A percentile compares a stretch with the other conserved stretches of the same genome.
phyloP scores from a whole-genome alignment of 2,329 filamentous ascomycete species.

The Zymoseptoria ardabiliae region DNA sequence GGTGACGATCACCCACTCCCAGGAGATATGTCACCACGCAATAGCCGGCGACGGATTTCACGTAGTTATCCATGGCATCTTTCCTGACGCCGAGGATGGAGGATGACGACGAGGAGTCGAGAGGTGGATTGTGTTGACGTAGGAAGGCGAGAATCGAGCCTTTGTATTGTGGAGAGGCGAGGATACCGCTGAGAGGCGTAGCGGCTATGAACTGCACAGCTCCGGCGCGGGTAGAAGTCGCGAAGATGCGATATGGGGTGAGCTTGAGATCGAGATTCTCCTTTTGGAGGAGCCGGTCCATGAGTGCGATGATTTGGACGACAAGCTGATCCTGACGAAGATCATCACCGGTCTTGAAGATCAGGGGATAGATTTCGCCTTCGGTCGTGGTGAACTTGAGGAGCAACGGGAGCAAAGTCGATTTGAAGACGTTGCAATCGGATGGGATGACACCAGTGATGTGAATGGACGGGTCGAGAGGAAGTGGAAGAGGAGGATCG shows the following conservation, averaged over 20 bases:
- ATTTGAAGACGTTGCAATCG: slow-evolving; percentile 90
- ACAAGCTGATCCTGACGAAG: slow-evolving; percentile 94
- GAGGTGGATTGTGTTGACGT: slow-evolving; percentile 81
- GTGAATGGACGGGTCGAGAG: slow-evolving; percentile 75
- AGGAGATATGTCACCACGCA: slow-evolving; percentile 98
- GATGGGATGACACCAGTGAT: slow-evolving; percentile 75
- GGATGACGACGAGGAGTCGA: slow-evolving; percentile 57
- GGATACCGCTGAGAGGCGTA: slow-evolving; percentile 69
- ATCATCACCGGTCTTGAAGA: slow-evolving; percentile 90
- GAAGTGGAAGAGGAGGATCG: slow-evolving; percentile 78
- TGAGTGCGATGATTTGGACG: slow-evolving; percentile 93
- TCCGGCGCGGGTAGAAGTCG: slow-evolving; percentile 80
- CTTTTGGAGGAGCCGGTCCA: slow-evolving; percentile 92
- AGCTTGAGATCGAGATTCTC: slow-evolving; percentile 94
- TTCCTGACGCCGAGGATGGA: slow-evolving; percentile 74
- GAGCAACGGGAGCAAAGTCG: slow-evolving; percentile 82
- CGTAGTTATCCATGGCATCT: slow-evolving; percentile 88
- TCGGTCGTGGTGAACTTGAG: slow-evolving; percentile 78
- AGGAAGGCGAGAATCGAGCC: slow-evolving; percentile 74
- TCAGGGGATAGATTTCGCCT: slow-evolving; percentile 75
- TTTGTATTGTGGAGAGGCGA: slow-evolving; percentile 63
- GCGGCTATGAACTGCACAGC: slow-evolving; percentile 91
- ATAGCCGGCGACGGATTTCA: slow-evolving; percentile 93
- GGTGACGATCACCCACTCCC: slow-evolving; percentile 88
- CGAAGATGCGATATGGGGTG: slow-evolving; percentile 91